Percentiles rank a stretch among this genome's conserved stretches.
phyloP scores from a whole-genome alignment of 2,329 filamentous ascomycete genomes.

The Cladosporium sp. region DNA sequence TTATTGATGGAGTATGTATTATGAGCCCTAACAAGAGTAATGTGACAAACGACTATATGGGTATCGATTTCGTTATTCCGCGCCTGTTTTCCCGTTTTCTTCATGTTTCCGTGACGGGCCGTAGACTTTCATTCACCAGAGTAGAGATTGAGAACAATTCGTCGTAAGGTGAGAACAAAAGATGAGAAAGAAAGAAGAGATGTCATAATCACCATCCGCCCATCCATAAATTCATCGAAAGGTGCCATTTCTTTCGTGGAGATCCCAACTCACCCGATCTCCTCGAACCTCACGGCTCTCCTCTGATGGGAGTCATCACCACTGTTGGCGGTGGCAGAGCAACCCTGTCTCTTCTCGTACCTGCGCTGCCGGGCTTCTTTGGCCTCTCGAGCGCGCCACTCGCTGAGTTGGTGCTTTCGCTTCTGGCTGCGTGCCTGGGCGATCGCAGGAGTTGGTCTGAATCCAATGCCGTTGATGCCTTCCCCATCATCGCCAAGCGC shows the following conservation, averaged over 20 bases:
- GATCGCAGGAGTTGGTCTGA: constrained; percentile 57
- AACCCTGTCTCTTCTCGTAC: constrained; percentile 37
- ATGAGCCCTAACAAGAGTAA: not conserved
- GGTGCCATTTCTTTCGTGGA: not conserved
- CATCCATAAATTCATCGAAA: not conserved
- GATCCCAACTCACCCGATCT: not conserved
- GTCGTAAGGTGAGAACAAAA: not conserved
- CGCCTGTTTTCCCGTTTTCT: not conserved
- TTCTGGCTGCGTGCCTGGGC: constrained; percentile 54
- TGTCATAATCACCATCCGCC: not conserved
- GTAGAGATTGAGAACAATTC: not conserved
- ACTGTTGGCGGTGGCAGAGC: not conserved
- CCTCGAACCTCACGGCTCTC: constrained; percentile 11
- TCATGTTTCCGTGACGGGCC: too few relatives aligned
- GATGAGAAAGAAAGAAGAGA: not conserved
- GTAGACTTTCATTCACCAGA: not conserved
- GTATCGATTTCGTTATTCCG: constrained; percentile 2
- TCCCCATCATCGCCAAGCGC: constrained; percentile 59
- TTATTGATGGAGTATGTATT: constrained; percentile 6
- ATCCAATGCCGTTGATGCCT: constrained; percentile 61
- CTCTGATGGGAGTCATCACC: not conserved
- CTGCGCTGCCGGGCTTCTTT: constrained; percentile 55
- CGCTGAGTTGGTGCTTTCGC: constrained; percentile 54
- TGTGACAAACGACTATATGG: constrained; percentile 7
- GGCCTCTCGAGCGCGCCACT: constrained; percentile 57